Evolutionary conservation across 139 green algal genomes (phyloP), one percentile per base, ranked within the genome.

Genomic region (Micromonas commoda): DNA sequence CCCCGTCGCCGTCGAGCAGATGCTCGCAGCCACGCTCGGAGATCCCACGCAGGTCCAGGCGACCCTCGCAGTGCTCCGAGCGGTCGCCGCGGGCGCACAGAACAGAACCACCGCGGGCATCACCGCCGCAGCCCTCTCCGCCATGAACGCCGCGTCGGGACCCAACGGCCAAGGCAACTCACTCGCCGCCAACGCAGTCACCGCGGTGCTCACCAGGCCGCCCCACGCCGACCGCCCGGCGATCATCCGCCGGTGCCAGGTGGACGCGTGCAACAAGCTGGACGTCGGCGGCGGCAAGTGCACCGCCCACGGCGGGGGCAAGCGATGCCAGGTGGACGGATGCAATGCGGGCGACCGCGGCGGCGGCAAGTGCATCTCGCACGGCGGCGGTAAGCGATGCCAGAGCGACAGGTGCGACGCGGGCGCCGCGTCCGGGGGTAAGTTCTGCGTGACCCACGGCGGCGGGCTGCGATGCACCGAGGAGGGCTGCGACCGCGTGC

Each of bases 341-440:
- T 57, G 45, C 45, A 23, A 9, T 16, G 45, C 45, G 9, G 45
- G 45, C 45, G 45, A 9, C 9, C 45, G 45, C 45, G 45, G 45
- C 45, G 63, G 63, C 29, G 28, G 63, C 6, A 70, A 70, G 63
- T 70, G 63, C 29, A 70, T 39, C 28, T 21, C 63, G 6, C 63
- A 70, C 63, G 63, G 63, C 28, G 63, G 63, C 29, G 63, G 63
- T 20, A 9, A 19, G 6, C 63, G 63, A 9, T 70, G 63, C 63
- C 63, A 19, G 16, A 19, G 9, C 6, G 63, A 70, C 6, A 19
- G 63, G 28, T 70, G 63, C 29, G 6, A 9, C 13, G 16, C 6
- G 9, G 28, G 28, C 29, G 63, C 63, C 28, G 63, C 63, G 29
- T 20, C 13, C 63, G 63, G 63, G 13, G 29, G 63, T 6, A 13